These are phyloP conservation scores for Gossypium gossypioides DNA, from an alignment of 441 rosid species.

Conservation along the genomic window DNA sequence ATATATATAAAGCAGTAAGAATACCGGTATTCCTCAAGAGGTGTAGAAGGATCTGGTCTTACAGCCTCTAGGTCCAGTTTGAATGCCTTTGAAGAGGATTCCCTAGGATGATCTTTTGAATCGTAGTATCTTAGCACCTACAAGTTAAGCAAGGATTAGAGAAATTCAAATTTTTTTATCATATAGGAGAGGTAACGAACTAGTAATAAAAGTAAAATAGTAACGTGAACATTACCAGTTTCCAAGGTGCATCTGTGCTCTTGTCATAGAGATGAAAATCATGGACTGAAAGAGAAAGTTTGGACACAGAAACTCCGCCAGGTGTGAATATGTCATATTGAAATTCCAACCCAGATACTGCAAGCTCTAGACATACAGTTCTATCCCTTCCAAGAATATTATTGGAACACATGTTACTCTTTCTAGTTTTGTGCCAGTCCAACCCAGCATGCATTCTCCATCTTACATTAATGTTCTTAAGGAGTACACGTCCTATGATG, in stretches of 20 bases:
- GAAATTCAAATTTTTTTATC: slow-evolving; percentile 13
- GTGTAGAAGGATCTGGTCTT: slow-evolving; percentile 76
- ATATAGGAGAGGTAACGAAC: slow-evolving; percentile 5
- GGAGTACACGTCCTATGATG: slow-evolving; percentile 50
- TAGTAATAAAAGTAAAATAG: slow-evolving; percentile 4
- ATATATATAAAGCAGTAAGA: slow-evolving; percentile 14
- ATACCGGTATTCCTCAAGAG: slow-evolving; percentile 96
- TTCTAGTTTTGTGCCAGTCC: slow-evolving; percentile 54
- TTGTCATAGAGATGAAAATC: slow-evolving; percentile 70
- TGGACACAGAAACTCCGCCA: slow-evolving; percentile 58
- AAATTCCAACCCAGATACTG: slow-evolving; percentile 51
- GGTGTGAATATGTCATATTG: slow-evolving; percentile 56
- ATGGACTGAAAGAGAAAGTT: slow-evolving; percentile 57
- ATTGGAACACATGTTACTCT: slow-evolving; percentile 22
- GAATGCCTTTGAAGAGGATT: slow-evolving; percentile 72
- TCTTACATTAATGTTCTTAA: slow-evolving; percentile 51
- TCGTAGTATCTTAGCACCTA: slow-evolving; percentile 74
- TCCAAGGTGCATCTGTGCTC: slow-evolving; percentile 77
- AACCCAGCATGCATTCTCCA: slow-evolving; percentile 88
- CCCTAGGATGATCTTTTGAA: slow-evolving; percentile 88
- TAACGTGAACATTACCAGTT: slow-evolving; percentile 44
- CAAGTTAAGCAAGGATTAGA: slow-evolving; percentile 19
- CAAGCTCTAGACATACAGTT: slow-evolving; percentile 59
- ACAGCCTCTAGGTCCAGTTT: slow-evolving; percentile 80
- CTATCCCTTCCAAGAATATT: slow-evolving; percentile 47